These are phyloP conservation scores for Bipolaris oryzae DNA, from an alignment of 2,329 filamentous ascomycete species.

Conservation along the genomic window DNA sequence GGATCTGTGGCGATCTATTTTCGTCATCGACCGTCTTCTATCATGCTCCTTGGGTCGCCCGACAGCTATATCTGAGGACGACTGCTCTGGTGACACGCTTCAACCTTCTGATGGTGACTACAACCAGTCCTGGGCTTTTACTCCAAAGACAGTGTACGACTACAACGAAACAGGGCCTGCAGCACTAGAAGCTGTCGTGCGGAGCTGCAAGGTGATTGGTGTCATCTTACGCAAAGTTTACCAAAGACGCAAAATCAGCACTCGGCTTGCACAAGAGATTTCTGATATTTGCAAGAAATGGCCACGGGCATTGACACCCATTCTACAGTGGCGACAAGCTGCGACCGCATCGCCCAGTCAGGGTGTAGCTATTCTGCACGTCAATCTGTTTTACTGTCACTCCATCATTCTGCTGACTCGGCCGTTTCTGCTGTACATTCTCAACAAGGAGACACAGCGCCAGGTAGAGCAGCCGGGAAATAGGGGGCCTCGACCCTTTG, in stretches of 20 bases:
- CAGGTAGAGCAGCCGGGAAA: constrained; percentile 36
- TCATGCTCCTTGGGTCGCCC: constrained; percentile 68
- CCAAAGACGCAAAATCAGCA: constrained; percentile 64
- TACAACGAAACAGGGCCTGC: constrained; percentile 46
- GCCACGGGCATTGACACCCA: constrained; percentile 56
- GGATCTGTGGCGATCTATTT: constrained; percentile 69
- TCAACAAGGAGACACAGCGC: constrained; percentile 54
- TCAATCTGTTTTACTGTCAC: constrained; percentile 67
- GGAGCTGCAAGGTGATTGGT: constrained; percentile 64
- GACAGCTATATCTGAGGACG: constrained; percentile 65
- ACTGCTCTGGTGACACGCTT: constrained; percentile 61
- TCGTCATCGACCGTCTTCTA: constrained; percentile 68
- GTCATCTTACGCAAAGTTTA: constrained; percentile 66
- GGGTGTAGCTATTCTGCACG: constrained; percentile 65
- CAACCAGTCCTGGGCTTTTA: constrained; percentile 25
- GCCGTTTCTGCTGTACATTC: constrained; percentile 67
- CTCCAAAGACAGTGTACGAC: constrained; percentile 18
- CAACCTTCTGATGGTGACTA: constrained; percentile 36
- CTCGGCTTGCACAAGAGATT: constrained; percentile 63
- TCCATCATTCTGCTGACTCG: constrained; percentile 67
- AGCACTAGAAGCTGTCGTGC: constrained; percentile 62
- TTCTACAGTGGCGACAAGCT: constrained; percentile 60
- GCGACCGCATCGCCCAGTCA: constrained; percentile 54
- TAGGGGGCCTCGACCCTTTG: constrained; percentile 35
- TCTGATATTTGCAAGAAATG: constrained; percentile 60